A percentile compares a stretch with the other conserved stretches of the same genome.
These are phyloP conservation scores for Boletus semigastroideus DNA, from an alignment of 1,284 basidiomycete genomes.

Conservation along the genomic window DNA sequence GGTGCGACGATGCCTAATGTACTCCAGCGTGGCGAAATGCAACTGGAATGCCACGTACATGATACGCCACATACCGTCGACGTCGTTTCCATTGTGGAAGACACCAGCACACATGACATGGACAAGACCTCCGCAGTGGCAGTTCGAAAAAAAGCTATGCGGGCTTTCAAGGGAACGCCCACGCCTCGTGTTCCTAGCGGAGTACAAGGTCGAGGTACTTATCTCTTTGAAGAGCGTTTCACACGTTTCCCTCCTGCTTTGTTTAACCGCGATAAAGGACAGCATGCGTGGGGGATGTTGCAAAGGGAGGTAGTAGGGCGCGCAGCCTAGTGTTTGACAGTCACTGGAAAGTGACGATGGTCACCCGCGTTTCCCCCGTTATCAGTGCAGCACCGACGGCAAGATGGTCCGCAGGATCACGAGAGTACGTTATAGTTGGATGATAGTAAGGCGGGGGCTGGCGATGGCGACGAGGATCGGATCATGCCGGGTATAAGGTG, in stretches of 20 bases:
- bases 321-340: not conserved
- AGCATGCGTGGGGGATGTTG: not conserved
- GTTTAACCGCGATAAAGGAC: not conserved
- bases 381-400: not conserved
- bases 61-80: not conserved
- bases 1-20: not conserved
- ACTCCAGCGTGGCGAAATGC: not conserved
- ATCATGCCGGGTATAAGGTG: conserved; percentile 1
- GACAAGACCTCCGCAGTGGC: not conserved
- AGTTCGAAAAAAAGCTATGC: not conserved
- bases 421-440: not conserved
- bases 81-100: not conserved
- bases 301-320: not conserved
- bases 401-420: not conserved
- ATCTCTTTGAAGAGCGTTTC: not conserved
- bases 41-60: not conserved
- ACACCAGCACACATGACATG: not conserved
- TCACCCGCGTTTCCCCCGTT: not conserved
- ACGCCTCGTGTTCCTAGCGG: not conserved
- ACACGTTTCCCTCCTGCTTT: not conserved
- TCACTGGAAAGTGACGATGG: not conserved
- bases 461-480: not conserved
- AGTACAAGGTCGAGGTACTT: not conserved
- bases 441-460: not conserved
- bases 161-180: not conserved